Evolutionary conservation across 2,329 filamentous ascomycete genomes (phyloP), one percentile per base, ranked within the genome.

Genomic region (Pezicula rhizophila): DNA sequence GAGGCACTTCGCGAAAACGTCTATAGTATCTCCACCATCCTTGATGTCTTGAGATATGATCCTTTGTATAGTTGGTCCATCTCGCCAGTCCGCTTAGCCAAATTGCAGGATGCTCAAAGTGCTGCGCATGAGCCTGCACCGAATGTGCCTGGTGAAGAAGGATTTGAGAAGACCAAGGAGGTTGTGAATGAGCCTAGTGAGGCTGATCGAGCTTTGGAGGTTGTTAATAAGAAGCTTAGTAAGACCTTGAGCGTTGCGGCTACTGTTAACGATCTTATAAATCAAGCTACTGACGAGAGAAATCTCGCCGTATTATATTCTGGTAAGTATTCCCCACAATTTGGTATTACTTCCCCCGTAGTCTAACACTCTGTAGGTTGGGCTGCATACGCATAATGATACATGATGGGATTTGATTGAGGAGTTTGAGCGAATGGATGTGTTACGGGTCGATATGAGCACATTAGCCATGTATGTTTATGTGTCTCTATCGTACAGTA

Each of bases 11-110:
- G 93, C n/a, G 87, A 95, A 60, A 93, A 99, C 66, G 88, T 88
- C 11, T 95, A 96, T 65, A 91, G 87, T 40, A 99, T 99, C 70
- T 97, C 96, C 91, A 97, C 93, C 0, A 90, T 99, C 46, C 80
- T 99, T 17, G 95, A 99, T 63, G 95, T 99, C 18, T 73, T 99
- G 51, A 86, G 95, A n/a, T 97, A 96, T 68, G 93, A 99, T 74
- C 95, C 93, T 1, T 72, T 99, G 52, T 95, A 97, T 67, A 93
- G 84, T 52, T 99, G 93, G 93, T 92, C 89, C 33, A 84, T 96
- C 48, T 93, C 88, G 10, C 82, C 82, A 0, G 72, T 84, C 31
- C 75, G 82, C 17, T 68, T 85, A 50, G 79, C 80, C 37, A 84
- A 83, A 60, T 67, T 85, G 48, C 82, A 85, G 61, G 79, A 80